Conservation (phyloP, 176 grass and related monocot species). For the Chrysopogon serrulatus region DNA sequence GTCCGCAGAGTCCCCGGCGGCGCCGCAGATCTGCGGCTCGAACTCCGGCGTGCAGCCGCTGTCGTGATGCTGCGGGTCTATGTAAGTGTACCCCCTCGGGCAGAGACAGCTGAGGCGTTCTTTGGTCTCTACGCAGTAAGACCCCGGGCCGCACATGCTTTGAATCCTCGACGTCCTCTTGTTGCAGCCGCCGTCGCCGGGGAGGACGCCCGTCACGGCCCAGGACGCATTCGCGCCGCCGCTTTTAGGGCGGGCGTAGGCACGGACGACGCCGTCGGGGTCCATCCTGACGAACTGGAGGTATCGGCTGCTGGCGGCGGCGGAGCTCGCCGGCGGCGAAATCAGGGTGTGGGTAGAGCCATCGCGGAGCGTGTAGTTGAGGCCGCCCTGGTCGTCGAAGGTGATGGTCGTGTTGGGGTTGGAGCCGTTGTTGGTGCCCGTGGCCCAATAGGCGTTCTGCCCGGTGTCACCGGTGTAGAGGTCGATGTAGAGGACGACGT, state of each 20-base stretch:
- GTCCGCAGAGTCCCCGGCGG: background rate
- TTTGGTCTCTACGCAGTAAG: background rate
- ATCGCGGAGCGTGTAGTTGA: background rate
- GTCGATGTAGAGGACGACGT: constrained; percentile 29
- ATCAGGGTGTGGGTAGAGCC: background rate
- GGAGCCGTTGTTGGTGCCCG: background rate
- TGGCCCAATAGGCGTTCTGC: constrained; percentile 35
- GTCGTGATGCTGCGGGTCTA: background rate
- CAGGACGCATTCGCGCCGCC: background rate
- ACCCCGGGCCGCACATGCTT: constrained; percentile 10
- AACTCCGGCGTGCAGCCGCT: constrained; percentile 27
- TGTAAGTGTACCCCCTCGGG: background rate
- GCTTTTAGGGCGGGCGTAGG: background rate
- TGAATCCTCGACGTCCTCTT: background rate
- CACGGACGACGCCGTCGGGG: background rate
- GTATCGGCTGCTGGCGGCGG: no score
- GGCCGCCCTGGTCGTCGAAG: background rate
- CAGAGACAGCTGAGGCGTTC: constrained; percentile 9
- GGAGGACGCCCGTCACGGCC: background rate
- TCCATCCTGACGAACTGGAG: background rate
- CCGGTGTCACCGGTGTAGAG: background rate
- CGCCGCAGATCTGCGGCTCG: constrained; percentile 7
- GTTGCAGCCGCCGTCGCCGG: background rate
- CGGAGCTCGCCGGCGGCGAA: background rate
- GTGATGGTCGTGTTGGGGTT: background rate